These are phyloP conservation scores for Colletotrichum phormii DNA, from an alignment of 2,329 filamentous ascomycete genomes.

Conservation along the genomic window DNA sequence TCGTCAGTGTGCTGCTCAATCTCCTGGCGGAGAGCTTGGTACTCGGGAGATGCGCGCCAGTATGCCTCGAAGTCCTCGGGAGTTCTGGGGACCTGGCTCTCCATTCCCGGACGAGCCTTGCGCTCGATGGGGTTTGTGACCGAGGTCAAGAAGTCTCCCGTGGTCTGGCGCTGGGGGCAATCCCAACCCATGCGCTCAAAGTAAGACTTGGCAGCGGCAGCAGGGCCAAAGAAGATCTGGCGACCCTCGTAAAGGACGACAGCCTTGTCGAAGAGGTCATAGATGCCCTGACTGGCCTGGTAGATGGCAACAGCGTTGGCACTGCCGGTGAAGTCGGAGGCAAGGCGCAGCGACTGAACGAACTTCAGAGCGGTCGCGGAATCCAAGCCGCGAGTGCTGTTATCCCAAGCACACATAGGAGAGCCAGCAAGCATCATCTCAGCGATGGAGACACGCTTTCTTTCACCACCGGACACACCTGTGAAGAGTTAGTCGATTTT, in stretches of 20 bases:
- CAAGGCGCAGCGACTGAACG: slow-evolving; percentile 72
- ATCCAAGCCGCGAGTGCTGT: slow-evolving; percentile 78
- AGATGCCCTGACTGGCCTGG: slow-evolving; percentile 76
- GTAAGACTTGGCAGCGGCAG: slow-evolving; percentile 68
- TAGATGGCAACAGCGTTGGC: slow-evolving; percentile 78
- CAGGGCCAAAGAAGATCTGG: slow-evolving; percentile 80
- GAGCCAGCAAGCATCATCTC: slow-evolving; percentile 78
- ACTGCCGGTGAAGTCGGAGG: slow-evolving; percentile 72
- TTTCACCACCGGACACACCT: slow-evolving; percentile 73
- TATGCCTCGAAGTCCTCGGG: slow-evolving; percentile 74
- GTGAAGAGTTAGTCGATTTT: no score
- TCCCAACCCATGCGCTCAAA: slow-evolving; percentile 77
- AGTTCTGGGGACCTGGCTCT: slow-evolving; percentile 72
- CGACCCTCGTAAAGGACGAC: slow-evolving; percentile 81
- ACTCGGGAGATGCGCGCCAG: slow-evolving; percentile 60
- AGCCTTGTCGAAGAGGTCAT: slow-evolving; percentile 81
- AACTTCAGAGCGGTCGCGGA: slow-evolving; percentile 80
- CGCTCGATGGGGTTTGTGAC: slow-evolving; percentile 75
- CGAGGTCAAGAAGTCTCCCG: slow-evolving; percentile 76
- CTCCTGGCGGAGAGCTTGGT: slow-evolving; percentile 54
- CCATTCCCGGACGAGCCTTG: slow-evolving; percentile 65
- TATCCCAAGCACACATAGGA: slow-evolving; percentile 74
- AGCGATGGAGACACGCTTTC: slow-evolving; percentile 85
- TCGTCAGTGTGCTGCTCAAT: slow-evolving; percentile 62
- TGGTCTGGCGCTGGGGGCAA: slow-evolving; percentile 75